Evolutionary conservation across 2,329 filamentous ascomycete species (phyloP).

Genomic region (Phoma herbarum): DNA sequence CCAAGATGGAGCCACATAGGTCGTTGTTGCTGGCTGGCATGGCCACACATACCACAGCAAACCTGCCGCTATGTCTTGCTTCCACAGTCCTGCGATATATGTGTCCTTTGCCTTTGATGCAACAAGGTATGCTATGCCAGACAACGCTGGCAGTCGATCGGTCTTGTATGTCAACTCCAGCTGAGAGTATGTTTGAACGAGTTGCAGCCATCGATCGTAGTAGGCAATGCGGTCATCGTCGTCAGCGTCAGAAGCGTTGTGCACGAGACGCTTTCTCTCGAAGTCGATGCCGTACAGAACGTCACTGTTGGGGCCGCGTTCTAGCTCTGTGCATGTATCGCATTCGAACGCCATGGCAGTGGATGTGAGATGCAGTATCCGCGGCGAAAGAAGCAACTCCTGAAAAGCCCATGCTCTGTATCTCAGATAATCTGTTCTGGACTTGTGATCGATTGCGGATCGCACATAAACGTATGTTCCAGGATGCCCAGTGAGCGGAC

Average conservation of each 20-base stretch:
- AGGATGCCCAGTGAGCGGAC: neutral
- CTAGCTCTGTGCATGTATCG: slow-evolving; percentile 12
- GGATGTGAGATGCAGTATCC: slow-evolving; percentile 28
- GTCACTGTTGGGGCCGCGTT: slow-evolving; percentile 12
- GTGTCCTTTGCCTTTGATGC: slow-evolving; percentile 15
- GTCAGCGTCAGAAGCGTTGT: neutral
- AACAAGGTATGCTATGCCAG: slow-evolving; percentile 15
- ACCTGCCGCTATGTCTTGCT: slow-evolving; percentile 11
- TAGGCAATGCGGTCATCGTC: neutral
- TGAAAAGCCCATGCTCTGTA: slow-evolving; percentile 33
- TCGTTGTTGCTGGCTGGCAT: neutral
- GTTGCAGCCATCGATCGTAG: slow-evolving; percentile 16
- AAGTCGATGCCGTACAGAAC: slow-evolving; percentile 6
- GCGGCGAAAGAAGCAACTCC: slow-evolving; percentile 30
- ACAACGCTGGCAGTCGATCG: slow-evolving; percentile 16
- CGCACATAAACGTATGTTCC: slow-evolving; percentile 4
- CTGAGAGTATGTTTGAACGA: slow-evolving; percentile 15
- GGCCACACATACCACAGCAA: slow-evolving; percentile 18
- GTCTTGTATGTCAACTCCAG: slow-evolving; percentile 14
- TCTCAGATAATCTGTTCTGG: slow-evolving; percentile 9
- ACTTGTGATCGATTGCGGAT: slow-evolving; percentile 14
- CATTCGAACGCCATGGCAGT: slow-evolving; percentile 31
- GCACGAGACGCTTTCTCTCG: slow-evolving; percentile 8
- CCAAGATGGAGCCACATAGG: slow-evolving; percentile 11
- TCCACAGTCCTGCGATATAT: slow-evolving; percentile 22